phyloP scores from a whole-genome alignment of 208 protist species.

The Naegleria gruberi region DNA sequence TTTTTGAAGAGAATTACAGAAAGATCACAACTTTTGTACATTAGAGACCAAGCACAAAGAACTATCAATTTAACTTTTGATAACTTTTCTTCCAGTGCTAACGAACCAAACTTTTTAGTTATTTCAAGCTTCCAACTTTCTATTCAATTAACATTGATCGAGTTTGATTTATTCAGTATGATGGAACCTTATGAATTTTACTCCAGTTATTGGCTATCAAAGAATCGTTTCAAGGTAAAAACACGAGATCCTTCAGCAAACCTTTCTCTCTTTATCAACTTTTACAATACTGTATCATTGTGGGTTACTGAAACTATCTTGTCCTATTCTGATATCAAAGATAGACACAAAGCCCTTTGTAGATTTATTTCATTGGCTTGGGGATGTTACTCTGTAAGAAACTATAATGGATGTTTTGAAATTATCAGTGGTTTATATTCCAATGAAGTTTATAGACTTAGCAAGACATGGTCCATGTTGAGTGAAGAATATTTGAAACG shows the following conservation, averaged over 20 bases:
- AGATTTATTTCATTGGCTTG: slow-evolving; percentile 28
- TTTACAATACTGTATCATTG: neutral
- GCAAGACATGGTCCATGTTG: slow-evolving; percentile 24
- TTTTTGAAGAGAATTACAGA: neutral
- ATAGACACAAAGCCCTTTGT: slow-evolving; percentile 25
- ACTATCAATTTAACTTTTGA: neutral
- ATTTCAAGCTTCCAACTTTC: neutral
- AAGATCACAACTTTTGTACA: neutral
- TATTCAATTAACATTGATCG: neutral
- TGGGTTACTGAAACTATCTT: neutral
- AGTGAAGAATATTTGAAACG: slow-evolving; percentile 12
- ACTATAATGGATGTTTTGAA: slow-evolving; percentile 33
- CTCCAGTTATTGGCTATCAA: neutral
- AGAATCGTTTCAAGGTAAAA: neutral
- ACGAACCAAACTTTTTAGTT: neutral
- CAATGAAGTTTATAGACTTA: slow-evolving; percentile 22
- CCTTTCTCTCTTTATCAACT: neutral
- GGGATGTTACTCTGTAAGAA: slow-evolving; percentile 26
- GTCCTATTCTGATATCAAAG: neutral
- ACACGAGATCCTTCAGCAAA: neutral
- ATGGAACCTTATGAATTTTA: neutral
- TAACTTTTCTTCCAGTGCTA: neutral
- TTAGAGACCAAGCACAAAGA: neutral
- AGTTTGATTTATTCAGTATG: neutral
- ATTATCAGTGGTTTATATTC: slow-evolving; percentile 26